Evolutionary conservation across 352 stramenopile genomes (phyloP).

Genomic region (Pythium coloratum): DNA sequence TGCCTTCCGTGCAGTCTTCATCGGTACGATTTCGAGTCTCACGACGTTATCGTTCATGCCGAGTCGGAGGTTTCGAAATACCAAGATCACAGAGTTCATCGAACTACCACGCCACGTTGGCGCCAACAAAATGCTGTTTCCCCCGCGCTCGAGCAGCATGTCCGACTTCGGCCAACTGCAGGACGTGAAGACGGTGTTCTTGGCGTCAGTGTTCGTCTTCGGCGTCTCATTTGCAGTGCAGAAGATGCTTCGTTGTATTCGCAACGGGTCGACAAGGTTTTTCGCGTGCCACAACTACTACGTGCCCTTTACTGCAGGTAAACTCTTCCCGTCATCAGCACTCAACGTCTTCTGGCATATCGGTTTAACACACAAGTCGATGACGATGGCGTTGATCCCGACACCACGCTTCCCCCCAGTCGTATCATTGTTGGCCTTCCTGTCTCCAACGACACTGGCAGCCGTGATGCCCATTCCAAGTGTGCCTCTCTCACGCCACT

Average conservation of each 20-base stretch:
- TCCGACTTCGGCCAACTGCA: constrained; percentile 17
- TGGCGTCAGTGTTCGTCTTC: constrained; percentile 1
- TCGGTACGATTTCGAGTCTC: constrained; percentile 7
- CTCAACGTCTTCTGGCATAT: constrained; percentile 16
- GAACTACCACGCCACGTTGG: constrained; percentile 11
- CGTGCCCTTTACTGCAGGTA: constrained; percentile 11
- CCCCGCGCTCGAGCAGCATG: background rate
- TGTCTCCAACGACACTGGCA: background rate
- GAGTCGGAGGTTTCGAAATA: constrained; percentile 19
- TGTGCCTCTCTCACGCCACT: background rate
- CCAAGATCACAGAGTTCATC: constrained; percentile 2
- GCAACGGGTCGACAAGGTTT: background rate
- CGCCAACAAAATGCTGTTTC: background rate
- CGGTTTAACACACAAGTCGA: background rate
- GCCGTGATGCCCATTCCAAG: background rate
- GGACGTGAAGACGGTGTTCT: constrained; percentile 3
- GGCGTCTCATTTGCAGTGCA: background rate
- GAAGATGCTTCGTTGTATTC: background rate
- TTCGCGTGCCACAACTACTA: constrained; percentile 19
- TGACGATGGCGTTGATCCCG: background rate
- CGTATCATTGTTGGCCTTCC: no score
- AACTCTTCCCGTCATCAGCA: constrained; percentile 2
- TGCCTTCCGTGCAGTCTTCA: constrained; percentile 11
- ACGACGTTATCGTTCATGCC: constrained; percentile 15
- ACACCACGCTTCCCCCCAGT: no score